phyloP scores from a whole-genome alignment of 1,284 basidiomycete species.

The Sporisorium iseilematis-ciliati region DNA sequence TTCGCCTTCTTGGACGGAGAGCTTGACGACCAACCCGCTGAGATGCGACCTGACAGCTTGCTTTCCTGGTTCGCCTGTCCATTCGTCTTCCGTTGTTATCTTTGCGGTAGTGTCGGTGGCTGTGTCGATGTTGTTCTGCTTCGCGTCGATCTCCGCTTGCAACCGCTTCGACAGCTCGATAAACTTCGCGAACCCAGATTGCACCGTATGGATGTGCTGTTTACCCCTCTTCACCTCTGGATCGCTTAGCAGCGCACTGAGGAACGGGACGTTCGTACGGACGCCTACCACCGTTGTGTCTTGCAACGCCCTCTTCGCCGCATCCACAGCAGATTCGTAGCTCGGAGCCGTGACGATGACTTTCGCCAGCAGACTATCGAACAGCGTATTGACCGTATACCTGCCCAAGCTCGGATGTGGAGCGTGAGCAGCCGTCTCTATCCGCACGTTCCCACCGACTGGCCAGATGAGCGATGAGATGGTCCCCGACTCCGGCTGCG shows the following conservation, averaged over 20 bases:
- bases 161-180: constrained; percentile 1
- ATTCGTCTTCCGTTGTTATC: background rate
- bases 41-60: constrained; percentile 26
- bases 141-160: background rate
- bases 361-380: constrained; percentile 59
- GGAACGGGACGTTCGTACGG: constrained; percentile 38
- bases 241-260: constrained; percentile 29
- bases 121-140: background rate
- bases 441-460: constrained; percentile 30
- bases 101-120: background rate
- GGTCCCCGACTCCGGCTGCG: constrained; percentile 25
- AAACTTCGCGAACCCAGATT: constrained; percentile 9
- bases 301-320: constrained; percentile 20
- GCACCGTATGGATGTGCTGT: constrained; percentile 41
- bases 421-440: constrained; percentile 54
- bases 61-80: constrained; percentile 9
- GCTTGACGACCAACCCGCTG: constrained; percentile 28
- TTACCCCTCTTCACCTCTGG: constrained; percentile 12
- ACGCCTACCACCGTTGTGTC: constrained; percentile 31
- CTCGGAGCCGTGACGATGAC: constrained; percentile 47
- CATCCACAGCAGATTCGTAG: constrained; percentile 22
- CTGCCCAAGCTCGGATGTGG: constrained; percentile 18
- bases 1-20: constrained; percentile 58
- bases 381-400: constrained; percentile 38
- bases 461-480: constrained; percentile 38